Evolutionary conservation across 1,139 yeast species (phyloP).

Genomic region (Geotrichum reessii): DNA sequence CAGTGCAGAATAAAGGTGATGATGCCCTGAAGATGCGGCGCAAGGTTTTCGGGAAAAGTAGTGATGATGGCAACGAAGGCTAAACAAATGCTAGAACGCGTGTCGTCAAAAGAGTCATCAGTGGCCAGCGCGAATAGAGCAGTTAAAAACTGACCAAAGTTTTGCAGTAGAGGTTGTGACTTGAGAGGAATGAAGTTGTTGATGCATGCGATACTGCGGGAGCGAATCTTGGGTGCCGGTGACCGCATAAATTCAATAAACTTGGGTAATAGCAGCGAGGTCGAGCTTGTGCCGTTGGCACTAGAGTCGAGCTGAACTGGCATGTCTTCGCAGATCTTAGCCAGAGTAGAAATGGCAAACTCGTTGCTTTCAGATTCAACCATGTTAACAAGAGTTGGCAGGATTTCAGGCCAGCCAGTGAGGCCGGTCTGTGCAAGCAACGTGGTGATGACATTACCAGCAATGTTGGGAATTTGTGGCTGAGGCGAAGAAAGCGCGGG

Average conservation of each 20-base stretch:
- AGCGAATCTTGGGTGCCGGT: conserved; percentile 48
- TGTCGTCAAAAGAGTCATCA: conserved; percentile 52
- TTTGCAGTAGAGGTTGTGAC: conserved; percentile 57
- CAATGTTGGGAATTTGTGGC: conserved; percentile 68
- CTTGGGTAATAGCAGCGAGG: conserved; percentile 60
- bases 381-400: conserved; percentile 60
- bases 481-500: conserved; percentile 61
- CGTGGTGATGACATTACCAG: conserved; percentile 86
- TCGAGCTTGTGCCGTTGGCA: conserved; percentile 57
- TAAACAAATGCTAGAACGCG: conserved; percentile 70
- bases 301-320: conserved; percentile 53
- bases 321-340: conserved; percentile 86
- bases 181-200: conserved; percentile 70
- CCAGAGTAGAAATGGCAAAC: conserved; percentile 59
- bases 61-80: conserved; percentile 70
- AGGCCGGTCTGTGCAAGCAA: conserved; percentile 67
- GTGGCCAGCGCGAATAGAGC: conserved; percentile 58
- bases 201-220: conserved; percentile 64
- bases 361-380: conserved; percentile 42
- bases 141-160: conserved; percentile 59
- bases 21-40: conserved; percentile 79
- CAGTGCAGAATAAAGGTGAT: conserved; percentile 78
- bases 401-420: conserved; percentile 64
- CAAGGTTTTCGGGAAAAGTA: conserved; percentile 70
- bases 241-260: conserved; percentile 47